phyloP scores from a whole-genome alignment of 2,329 filamentous ascomycete genomes.

The Botrytis galanthina region DNA sequence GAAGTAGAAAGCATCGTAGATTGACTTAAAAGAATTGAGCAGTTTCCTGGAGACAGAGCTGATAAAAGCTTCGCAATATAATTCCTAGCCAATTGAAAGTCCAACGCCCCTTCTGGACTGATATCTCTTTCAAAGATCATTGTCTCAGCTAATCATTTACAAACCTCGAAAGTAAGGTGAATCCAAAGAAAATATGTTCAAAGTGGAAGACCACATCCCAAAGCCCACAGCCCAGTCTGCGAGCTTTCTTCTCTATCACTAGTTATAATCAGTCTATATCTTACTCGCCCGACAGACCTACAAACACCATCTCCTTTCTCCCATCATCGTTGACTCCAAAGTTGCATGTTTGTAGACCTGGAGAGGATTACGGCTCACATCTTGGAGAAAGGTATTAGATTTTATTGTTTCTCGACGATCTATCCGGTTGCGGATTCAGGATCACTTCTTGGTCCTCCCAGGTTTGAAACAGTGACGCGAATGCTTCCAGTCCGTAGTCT shows the following conservation, averaged over 20 bases:
- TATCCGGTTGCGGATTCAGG: not conserved
- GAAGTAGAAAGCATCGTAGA: not conserved
- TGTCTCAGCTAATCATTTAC: not conserved
- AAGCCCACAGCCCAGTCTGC: not conserved
- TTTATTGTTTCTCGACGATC: not conserved
- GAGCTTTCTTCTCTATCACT: not conserved
- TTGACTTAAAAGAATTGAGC: not conserved
- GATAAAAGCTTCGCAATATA: not conserved
- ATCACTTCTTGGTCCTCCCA: not conserved
- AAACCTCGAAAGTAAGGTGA: not conserved
- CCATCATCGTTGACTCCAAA: not conserved
- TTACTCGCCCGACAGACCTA: accelerated
- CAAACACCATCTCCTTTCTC: too few species aligned
- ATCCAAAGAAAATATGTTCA: not conserved
- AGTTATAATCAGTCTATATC: not conserved
- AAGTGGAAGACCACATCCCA: not conserved
- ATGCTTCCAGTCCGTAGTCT: not conserved
- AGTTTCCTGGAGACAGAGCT: not conserved
- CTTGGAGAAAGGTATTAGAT: not conserved
- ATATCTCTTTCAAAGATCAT: not conserved
- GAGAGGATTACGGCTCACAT: not conserved
- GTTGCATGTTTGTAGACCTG: not conserved
- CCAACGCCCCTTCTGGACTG: not conserved
- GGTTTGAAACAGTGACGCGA: not conserved
- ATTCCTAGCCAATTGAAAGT: not conserved